phyloP scores from a whole-genome alignment of 768 basidiomycete genomes.

The Mycena alexandri region DNA sequence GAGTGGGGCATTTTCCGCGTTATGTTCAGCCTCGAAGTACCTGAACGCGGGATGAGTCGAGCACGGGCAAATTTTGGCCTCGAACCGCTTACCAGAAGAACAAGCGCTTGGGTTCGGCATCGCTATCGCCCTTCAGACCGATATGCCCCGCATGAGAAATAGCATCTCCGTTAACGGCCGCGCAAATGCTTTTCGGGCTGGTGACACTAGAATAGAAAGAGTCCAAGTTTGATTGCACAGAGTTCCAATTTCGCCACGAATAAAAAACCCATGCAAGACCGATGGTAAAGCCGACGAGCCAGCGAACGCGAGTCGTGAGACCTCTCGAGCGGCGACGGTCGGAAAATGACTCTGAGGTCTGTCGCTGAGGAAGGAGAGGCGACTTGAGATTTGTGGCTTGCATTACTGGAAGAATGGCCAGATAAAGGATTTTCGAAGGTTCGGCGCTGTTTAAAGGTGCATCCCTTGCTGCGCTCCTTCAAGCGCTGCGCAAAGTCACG shows the following conservation, averaged over 20 bases:
- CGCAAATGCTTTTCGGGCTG: background rate
- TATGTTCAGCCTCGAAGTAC: conserved; percentile 49
- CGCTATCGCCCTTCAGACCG: conserved; percentile 46
- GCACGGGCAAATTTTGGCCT: background rate
- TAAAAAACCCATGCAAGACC: too few relatives aligned
- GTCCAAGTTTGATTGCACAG: background rate
- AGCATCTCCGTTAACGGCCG: background rate
- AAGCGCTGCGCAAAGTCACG: too few relatives aligned
- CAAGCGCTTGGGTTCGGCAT: conserved; percentile 39
- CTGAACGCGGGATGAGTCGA: conserved; percentile 36
- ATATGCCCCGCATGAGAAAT: conserved; percentile 46
- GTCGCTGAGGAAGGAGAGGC: too few relatives aligned
- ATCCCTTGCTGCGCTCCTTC: too few relatives aligned
- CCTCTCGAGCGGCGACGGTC: background rate
- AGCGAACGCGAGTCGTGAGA: too few relatives aligned
- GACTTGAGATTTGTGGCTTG: too few relatives aligned
- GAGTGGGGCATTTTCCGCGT: conserved; percentile 44
- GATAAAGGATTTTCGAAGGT: too few relatives aligned
- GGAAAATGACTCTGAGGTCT: too few relatives aligned
- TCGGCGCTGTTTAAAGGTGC: too few relatives aligned
- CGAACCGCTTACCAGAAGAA: conserved; percentile 37
- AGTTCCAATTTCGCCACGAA: background rate
- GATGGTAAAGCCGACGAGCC: too few relatives aligned
- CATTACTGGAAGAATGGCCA: too few relatives aligned
- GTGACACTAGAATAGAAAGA: conserved; percentile 12